Evolutionary conservation across 2,329 filamentous ascomycete species (phyloP), one percentile per base, ranked within the genome.

Genomic region (Penicillium sp.): DNA sequence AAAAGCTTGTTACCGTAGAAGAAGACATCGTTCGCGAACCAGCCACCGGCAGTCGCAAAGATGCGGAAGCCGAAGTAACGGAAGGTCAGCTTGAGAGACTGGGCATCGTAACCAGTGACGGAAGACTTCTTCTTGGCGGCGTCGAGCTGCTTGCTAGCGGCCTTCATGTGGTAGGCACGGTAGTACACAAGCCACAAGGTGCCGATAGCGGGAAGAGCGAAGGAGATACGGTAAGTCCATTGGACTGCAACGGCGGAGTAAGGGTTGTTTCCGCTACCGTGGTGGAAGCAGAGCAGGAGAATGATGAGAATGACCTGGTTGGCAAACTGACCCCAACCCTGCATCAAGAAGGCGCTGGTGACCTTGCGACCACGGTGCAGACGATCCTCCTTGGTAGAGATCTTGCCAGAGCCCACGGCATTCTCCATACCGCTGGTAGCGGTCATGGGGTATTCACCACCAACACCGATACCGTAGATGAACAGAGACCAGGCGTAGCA

Each of bases 1-100:
- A 97, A 97, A 50, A 97, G 87, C 83, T 96, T 97, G 87, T 96
- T 97, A 66, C 93, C 93, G 79, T 97, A 97, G 81, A 97, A 97
- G 83, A 97, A 97, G 63, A 97, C 89, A 70, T 97, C 93, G 75
- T 97, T 97, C 79, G 88, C 90, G 76, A 93, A 97, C 93, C 93
- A 97, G 34, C 87, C 85, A 53, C 90, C 90, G 10, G 92, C 87
- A 18, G 93, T 97, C 47, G 93, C 93, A 18, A 96, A 69, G 22
- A 97, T 78, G 64, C 93, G 91, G 49, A 89, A 88, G 45, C 92
- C 91, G 64, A 97, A 97, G 79, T 95, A 86, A 54, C 77, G 83
- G 76, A 92, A 85, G 43, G 91, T 93, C 67, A 91, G 79, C 63
- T 83, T 84, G 50, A 97, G 82, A 27, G 93, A 95, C 65, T 88